A percentile compares a stretch with the other conserved stretches of the same genome.
Conservation (phyloP, 768 basidiomycete species). For the Panellus pusillus region DNA sequence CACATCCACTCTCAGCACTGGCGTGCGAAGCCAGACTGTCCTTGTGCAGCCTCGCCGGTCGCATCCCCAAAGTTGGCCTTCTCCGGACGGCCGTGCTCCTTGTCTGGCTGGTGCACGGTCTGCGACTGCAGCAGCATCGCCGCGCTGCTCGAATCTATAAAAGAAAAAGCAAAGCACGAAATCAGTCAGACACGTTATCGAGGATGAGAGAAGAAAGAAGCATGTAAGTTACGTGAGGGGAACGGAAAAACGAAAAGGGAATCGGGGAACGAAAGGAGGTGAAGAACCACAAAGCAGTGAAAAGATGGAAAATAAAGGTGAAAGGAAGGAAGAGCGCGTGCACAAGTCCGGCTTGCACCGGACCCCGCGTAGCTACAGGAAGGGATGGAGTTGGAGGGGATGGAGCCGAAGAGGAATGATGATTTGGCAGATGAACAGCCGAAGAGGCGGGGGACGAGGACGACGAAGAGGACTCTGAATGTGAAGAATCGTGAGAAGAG, state of each 20-base stretch:
- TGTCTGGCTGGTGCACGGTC: slow-evolving; percentile 36
- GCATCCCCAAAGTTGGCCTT: slow-evolving; percentile 36
- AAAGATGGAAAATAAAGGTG: slow-evolving; percentile 15
- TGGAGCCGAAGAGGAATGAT: neutral
- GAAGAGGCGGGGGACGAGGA: neutral
- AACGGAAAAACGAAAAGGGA: neutral
- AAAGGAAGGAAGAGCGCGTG: slow-evolving; percentile 13
- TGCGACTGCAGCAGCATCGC: slow-evolving; percentile 23
- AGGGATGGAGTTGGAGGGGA: neutral
- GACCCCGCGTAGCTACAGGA: slow-evolving; percentile 3
- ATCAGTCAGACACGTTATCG: neutral
- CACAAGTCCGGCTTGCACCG: slow-evolving; percentile 3
- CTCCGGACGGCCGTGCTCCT: slow-evolving; percentile 41
- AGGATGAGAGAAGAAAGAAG: neutral
- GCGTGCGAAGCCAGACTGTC: no score
- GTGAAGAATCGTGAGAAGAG: neutral
- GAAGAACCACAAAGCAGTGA: neutral
- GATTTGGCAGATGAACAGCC: neutral
- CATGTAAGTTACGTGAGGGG: neutral
- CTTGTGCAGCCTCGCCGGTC: no score
- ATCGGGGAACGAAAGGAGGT: neutral
- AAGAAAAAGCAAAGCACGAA: neutral
- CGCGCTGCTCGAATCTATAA: slow-evolving; percentile 22
- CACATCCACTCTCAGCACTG: no score
- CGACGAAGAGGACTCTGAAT: neutral